Percentiles rank a stretch among this genome's conserved stretches.
phyloP scores from a whole-genome alignment of 129 eudicot species.

The Deinandra increscens region DNA sequence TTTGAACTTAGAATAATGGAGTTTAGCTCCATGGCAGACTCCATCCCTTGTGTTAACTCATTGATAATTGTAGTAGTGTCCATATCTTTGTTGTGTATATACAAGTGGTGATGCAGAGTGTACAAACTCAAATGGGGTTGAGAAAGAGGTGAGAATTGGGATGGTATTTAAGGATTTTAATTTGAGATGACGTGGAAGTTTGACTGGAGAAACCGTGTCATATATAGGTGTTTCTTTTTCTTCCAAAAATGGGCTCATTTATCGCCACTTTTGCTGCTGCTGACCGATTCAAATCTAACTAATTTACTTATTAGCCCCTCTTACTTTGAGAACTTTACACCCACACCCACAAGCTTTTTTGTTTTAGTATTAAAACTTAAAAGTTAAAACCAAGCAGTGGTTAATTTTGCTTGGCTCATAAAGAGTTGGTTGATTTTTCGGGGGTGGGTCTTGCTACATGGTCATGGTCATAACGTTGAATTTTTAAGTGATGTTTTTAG shows the following conservation, averaged over 20 bases:
- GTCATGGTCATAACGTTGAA: no score
- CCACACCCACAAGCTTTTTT: not conserved
- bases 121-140: slow-evolving; percentile 11
- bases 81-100: slow-evolving; percentile 24
- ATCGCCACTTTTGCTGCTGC: slow-evolving; percentile 30
- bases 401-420: no score
- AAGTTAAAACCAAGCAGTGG: not conserved
- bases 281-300: slow-evolving; percentile 68
- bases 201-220: slow-evolving; percentile 68
- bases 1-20: slow-evolving; percentile 48
- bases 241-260: slow-evolving; percentile 40
- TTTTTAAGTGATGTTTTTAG: not conserved
- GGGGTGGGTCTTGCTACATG: not conserved
- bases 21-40: slow-evolving; percentile 62
- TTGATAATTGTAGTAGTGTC: slow-evolving; percentile 40
- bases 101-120: slow-evolving; percentile 21
- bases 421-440: no score
- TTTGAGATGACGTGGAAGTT: slow-evolving; percentile 40
- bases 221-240: slow-evolving; percentile 35
- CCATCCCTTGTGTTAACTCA: slow-evolving; percentile 75
- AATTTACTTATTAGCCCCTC: slow-evolving; percentile 11
- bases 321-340: not conserved
- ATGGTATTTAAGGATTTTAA: slow-evolving; percentile 39
- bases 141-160: slow-evolving; percentile 23
- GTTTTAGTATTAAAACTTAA: no score